These are phyloP conservation scores for Pichia sporocuriosa DNA, from an alignment of 805 yeast species.

Conservation along the genomic window DNA sequence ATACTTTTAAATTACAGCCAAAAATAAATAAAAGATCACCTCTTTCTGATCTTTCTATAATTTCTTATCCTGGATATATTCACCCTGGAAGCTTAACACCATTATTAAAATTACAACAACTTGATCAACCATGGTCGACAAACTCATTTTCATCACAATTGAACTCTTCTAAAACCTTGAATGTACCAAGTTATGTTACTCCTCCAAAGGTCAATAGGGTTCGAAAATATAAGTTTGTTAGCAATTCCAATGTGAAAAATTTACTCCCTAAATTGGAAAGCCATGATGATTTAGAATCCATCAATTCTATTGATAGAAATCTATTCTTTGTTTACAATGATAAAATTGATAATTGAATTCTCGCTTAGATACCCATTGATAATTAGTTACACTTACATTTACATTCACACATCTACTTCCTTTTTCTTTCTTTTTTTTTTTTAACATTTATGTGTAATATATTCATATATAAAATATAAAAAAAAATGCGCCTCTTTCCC, in stretches of 20 bases:
- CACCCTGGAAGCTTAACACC: background rate
- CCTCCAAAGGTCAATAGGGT: conserved; percentile 12
- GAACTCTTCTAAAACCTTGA: background rate
- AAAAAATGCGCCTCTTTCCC: background rate
- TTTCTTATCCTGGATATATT: conserved; percentile 8
- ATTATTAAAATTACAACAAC: conserved; percentile 1
- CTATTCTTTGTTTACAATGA: conserved; percentile 5
- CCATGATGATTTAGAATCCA: background rate
- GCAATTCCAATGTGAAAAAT: background rate
- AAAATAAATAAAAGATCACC: background rate
- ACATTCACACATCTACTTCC: too few species aligned
- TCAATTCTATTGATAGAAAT: background rate
- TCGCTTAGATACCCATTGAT: background rate
- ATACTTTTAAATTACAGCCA: background rate
- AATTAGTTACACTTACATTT: background rate
- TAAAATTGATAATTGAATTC: conserved; percentile 2
- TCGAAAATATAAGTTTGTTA: conserved; percentile 5
- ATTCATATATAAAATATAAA: background rate
- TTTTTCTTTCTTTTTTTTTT: background rate
- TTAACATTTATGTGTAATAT: background rate
- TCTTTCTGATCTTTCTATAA: conserved; percentile 8
- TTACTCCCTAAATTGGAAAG: background rate
- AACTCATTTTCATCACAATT: conserved; percentile 4
- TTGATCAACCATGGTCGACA: conserved; percentile 11
- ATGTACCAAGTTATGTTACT: conserved; percentile 11